Conservation (phyloP, 1,139 yeast species). For the Zygoascus hellenicus region DNA sequence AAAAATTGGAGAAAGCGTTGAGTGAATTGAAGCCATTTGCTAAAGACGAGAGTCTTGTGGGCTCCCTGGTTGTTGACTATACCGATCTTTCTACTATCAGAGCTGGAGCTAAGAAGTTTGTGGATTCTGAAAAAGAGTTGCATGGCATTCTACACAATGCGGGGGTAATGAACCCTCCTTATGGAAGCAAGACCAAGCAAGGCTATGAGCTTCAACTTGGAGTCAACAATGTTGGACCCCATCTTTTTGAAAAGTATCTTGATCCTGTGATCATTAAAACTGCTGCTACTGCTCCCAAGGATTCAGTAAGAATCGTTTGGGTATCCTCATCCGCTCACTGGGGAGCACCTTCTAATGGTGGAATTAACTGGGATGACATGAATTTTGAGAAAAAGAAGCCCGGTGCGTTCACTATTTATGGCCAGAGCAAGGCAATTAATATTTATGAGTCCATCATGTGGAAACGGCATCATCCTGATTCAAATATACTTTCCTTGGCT, state of each 20-base stretch:
- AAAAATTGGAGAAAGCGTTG: constrained; percentile 19
- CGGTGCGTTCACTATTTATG: constrained; percentile 29
- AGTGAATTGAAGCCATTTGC: constrained; percentile 18
- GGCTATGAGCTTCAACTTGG: constrained; percentile 50
- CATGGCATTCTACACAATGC: constrained; percentile 35
- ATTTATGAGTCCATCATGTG: constrained; percentile 42
- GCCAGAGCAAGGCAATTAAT: constrained; percentile 46
- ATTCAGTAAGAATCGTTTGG: constrained; percentile 40
- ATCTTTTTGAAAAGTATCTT: constrained; percentile 42
- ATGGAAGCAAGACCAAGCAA: constrained; percentile 38
- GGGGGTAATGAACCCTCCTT: constrained; percentile 45
- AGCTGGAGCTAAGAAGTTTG: constrained; percentile 37
- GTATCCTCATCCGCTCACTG: constrained; percentile 39
- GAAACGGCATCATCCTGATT: constrained; percentile 35
- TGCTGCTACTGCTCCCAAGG: constrained; percentile 24
- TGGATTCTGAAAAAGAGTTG: constrained; percentile 26
- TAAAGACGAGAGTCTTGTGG: constrained; percentile 12
- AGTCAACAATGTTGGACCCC: constrained; percentile 48
- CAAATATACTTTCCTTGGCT: constrained; percentile 24
- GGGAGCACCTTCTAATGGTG: constrained; percentile 24
- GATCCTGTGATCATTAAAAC: constrained; percentile 40
- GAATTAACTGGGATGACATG: constrained; percentile 35
- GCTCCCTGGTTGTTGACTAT: constrained; percentile 36
- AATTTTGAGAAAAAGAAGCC: constrained; percentile 19
- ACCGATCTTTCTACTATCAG: constrained; percentile 42